These are phyloP conservation scores for Kazachstania viticola DNA, from an alignment of 805 yeast genomes.

Conservation along the genomic window DNA sequence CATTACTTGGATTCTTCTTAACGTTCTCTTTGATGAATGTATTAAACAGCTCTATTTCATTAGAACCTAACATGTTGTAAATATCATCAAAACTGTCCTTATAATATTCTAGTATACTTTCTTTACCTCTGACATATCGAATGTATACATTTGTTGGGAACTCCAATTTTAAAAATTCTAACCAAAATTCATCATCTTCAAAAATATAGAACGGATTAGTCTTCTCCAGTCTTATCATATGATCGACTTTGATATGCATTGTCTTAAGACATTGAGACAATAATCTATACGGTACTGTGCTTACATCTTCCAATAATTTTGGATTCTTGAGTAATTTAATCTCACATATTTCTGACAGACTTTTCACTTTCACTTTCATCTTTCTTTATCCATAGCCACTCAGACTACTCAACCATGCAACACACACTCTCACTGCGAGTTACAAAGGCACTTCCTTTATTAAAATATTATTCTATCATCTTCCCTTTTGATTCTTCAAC, in stretches of 20 bases:
- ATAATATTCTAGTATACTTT: conserved; percentile 14
- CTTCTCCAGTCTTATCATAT: conserved; percentile 24
- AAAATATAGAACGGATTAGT: conserved; percentile 24
- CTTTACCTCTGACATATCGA: conserved; percentile 19
- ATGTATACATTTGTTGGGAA: conserved; percentile 28
- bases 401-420: no score
- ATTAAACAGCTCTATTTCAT: conserved; percentile 10
- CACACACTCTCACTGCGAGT: no score
- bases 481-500: no score
- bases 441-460: no score
- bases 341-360: conserved; percentile 14
- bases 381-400: no score
- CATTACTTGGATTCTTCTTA: conserved; percentile 11
- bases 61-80: not conserved
- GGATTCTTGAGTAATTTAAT: conserved; percentile 17
- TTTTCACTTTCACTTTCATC: no score
- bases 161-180: conserved; percentile 19
- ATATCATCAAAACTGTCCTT: not conserved
- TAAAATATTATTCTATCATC: no score
- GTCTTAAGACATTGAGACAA: conserved; percentile 21
- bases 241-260: conserved; percentile 23
- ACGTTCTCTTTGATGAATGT: conserved; percentile 8
- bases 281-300: conserved; percentile 25
- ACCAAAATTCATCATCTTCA: conserved; percentile 32
- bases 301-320: conserved; percentile 17